Conservation (phyloP, 164 flowering plant genomes). For the Berberis thunbergii region DNA sequence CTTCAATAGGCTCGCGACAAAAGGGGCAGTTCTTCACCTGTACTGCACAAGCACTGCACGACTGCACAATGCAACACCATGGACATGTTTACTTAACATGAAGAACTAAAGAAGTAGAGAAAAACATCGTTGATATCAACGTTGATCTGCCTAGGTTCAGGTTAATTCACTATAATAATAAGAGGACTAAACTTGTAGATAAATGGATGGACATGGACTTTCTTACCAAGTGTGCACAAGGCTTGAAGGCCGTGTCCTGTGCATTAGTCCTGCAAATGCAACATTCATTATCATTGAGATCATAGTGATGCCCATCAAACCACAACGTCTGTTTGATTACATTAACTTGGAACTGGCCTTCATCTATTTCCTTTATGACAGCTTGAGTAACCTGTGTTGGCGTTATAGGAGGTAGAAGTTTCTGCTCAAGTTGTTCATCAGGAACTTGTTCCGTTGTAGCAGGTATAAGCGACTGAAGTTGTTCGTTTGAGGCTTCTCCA, state of each 20-base stretch:
- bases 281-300: slow-evolving; percentile 73
- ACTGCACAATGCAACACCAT: slow-evolving; percentile 7
- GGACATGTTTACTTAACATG: neutral
- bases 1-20: slow-evolving; percentile 71
- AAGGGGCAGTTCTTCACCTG: slow-evolving; percentile 70
- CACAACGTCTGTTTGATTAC: slow-evolving; percentile 69
- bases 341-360: slow-evolving; percentile 44
- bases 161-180: too few relatives aligned
- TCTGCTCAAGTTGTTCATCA: slow-evolving; percentile 24
- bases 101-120: neutral
- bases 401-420: slow-evolving; percentile 16
- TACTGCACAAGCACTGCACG: slow-evolving; percentile 78
- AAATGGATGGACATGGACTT: neutral
- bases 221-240: slow-evolving; percentile 93
- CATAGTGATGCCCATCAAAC: slow-evolving; percentile 74
- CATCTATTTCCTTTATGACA: slow-evolving; percentile 45
- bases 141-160: too few relatives aligned
- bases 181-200: neutral
- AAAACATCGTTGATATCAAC: too few relatives aligned
- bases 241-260: slow-evolving; percentile 76
- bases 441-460: neutral
- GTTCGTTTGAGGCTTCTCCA: too few relatives aligned
- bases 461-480: too few relatives aligned
- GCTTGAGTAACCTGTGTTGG: slow-evolving; percentile 80
- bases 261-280: slow-evolving; percentile 92